Conservation (phyloP, 805 yeast species). For the Cyberlindnera amylophila region DNA sequence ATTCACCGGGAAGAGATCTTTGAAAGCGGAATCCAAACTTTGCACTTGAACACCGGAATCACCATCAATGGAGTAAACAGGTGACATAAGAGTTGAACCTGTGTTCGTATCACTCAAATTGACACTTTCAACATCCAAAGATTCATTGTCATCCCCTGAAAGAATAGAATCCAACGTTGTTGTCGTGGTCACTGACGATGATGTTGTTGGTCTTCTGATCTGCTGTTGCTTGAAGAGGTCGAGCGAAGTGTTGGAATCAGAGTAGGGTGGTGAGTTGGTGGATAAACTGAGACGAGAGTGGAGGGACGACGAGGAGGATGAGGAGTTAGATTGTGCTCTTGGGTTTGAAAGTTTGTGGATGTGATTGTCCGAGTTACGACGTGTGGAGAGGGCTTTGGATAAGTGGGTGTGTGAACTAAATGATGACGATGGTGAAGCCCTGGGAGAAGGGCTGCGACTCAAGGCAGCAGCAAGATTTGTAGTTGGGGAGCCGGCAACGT, state of each 20-base stretch:
- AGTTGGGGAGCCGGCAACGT: constrained; percentile 13
- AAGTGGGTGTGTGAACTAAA: constrained; percentile 2
- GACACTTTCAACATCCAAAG: constrained; percentile 13
- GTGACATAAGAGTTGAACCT: constrained; percentile 18
- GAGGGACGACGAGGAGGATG: constrained; percentile 15
- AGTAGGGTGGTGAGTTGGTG: constrained; percentile 10
- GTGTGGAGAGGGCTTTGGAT: constrained; percentile 14
- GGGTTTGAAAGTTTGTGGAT: constrained; percentile 17
- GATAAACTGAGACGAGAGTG: constrained; percentile 15
- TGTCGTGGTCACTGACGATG: too few relatives aligned
- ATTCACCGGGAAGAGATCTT: constrained; percentile 4
- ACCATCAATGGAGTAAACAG: constrained; percentile 18
- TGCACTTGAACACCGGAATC: background rate
- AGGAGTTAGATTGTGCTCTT: constrained; percentile 1
- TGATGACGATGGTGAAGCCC: constrained; percentile 1
- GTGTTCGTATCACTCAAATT: constrained; percentile 19
- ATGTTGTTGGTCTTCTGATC: too few relatives aligned
- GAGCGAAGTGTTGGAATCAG: constrained; percentile 13
- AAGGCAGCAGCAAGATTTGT: constrained; percentile 1
- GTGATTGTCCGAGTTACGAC: constrained; percentile 19
- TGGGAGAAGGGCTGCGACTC: constrained; percentile 16
- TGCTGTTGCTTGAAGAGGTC: constrained; percentile 14
- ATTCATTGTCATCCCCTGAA: constrained; percentile 5
- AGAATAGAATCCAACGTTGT: constrained; percentile 14
- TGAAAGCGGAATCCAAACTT: constrained; percentile 6